Evolutionary conservation across 495 filamentous ascomycete species (phyloP).

Genomic region (Lophiostoma macrostomum): DNA sequence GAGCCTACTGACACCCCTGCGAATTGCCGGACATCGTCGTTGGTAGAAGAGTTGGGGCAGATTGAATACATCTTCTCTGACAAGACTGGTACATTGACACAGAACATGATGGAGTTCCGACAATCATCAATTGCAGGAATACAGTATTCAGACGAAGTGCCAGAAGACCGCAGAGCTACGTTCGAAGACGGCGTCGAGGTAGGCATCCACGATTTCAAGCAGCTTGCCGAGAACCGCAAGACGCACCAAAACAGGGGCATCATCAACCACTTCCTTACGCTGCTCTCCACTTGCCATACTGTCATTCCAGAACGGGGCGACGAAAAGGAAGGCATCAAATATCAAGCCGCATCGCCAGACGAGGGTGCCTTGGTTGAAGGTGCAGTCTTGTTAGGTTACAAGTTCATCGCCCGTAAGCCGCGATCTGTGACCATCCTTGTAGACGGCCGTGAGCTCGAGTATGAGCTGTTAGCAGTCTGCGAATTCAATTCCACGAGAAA

Average conservation of each 20-base stretch:
- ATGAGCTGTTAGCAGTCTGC: conserved; percentile 90
- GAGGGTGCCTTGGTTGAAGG: conserved; percentile 96
- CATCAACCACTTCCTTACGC: conserved; percentile 86
- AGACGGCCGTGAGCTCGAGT: conserved; percentile 68
- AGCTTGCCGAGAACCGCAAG: conserved; percentile 68
- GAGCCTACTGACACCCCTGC: conserved; percentile 93
- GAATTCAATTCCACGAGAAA: conserved; percentile 99
- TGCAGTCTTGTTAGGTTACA: conserved; percentile 79
- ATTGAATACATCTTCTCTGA: conserved; percentile 99
- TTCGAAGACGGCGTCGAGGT: conserved; percentile 70
- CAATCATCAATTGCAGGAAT: conserved; percentile 90
- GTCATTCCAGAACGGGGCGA: conserved; percentile 89
- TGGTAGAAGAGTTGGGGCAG: conserved; percentile 97
- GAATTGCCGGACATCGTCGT: conserved; percentile 89
- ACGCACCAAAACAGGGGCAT: conserved; percentile 62
- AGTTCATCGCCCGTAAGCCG: conserved; percentile 86
- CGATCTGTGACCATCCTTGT: conserved; percentile 76
- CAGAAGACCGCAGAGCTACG: conserved; percentile 83
- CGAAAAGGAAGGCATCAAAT: conserved; percentile 81
- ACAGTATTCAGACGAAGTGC: conserved; percentile 88
- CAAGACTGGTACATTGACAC: conserved; percentile 98
- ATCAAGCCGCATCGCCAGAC: conserved; percentile 96
- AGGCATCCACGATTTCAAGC: conserved; percentile 86
- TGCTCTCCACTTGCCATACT: conserved; percentile 91
- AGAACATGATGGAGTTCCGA: conserved; percentile 99